Base-by-base conservation (phyloP, 2,329 filamentous ascomycete species). In the Calonectria hawksworthii region DNA sequence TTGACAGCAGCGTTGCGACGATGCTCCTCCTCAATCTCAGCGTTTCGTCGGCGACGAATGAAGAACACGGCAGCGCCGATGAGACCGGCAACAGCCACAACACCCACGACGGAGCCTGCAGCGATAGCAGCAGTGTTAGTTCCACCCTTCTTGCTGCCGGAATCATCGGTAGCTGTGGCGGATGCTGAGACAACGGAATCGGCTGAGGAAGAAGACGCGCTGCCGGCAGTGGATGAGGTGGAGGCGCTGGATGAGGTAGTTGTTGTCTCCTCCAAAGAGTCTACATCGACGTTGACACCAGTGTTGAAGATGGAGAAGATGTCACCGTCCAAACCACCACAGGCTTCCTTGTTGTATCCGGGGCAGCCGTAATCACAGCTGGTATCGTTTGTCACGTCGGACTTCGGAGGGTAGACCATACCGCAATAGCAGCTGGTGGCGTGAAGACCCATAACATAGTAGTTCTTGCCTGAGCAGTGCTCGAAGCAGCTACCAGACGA, bases 121-220 rank as follows among this genome's bases (percentile, higher is more conserved):
- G 94, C 96, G 78, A 99, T 96, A 64, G 94, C 95, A 50, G 92
- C 94, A n/a, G 92, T 94, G 83, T 93, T 96, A n/a, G 93, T 87
- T 11, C 88, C 86, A 68, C 85, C 80, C 16, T 82, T 81, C 32
- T 77, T 71, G 0, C 41, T 75, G 36, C 0, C 64, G 0, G 59
- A 59, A 9, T 76, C 47, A 2, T 80, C 73, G 0, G 79, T 47
- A 7, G 83, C 77, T 14, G 79, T 75, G 4, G 68, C 44, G 26
- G 76, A 75, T 3, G 76, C 80, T 2, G 56, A 21, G 18, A 8
- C 23, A 41, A 63, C 36, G 23, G 11, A 4, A 28, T 41, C 36
- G 23, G 34, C 56, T 8, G 56, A 11, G 13, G 56, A 63, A 63
- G 56, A 38, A 26, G 56, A 63, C 18, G 56, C 18, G 5, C 23